phyloP scores from a whole-genome alignment of 768 basidiomycete species.

The Boletus sp. region DNA sequence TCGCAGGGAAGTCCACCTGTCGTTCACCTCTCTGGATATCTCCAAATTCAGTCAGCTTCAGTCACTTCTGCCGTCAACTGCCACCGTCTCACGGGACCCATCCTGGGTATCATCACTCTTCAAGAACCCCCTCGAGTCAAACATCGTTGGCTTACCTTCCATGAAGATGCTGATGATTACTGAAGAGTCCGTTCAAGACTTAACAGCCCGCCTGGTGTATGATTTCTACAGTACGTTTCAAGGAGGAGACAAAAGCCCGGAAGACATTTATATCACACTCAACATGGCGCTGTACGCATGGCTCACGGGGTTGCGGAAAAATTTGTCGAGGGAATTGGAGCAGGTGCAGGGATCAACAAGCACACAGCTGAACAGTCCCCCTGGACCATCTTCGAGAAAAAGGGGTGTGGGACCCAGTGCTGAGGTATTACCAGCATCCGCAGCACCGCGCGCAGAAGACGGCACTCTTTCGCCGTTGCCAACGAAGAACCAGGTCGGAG shows the following conservation, averaged over 20 bases:
- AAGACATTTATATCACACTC: slow-evolving; percentile 82
- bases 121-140: slow-evolving; percentile 62
- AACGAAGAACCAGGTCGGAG: slow-evolving; percentile 9
- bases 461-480: background rate
- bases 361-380: slow-evolving; percentile 36
- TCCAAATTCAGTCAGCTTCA: slow-evolving; percentile 67
- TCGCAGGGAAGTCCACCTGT: slow-evolving; percentile 63
- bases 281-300: slow-evolving; percentile 81
- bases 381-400: slow-evolving; percentile 33
- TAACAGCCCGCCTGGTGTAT: slow-evolving; percentile 48
- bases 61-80: slow-evolving; percentile 41
- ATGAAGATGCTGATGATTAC: slow-evolving; percentile 82
- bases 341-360: slow-evolving; percentile 62
- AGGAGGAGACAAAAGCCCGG: slow-evolving; percentile 50
- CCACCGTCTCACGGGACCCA: slow-evolving; percentile 40
- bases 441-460: slow-evolving; percentile 9
- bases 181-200: slow-evolving; percentile 49
- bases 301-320: slow-evolving; percentile 76
- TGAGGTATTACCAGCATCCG: slow-evolving; percentile 9
- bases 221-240: slow-evolving; percentile 73
- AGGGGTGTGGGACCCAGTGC: slow-evolving; percentile 27
- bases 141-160: slow-evolving; percentile 74
- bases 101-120: slow-evolving; percentile 62
- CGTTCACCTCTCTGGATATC: slow-evolving; percentile 73
- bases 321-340: slow-evolving; percentile 72